Conservation (phyloP, 116 monocot species). For the Iris pallida region DNA sequence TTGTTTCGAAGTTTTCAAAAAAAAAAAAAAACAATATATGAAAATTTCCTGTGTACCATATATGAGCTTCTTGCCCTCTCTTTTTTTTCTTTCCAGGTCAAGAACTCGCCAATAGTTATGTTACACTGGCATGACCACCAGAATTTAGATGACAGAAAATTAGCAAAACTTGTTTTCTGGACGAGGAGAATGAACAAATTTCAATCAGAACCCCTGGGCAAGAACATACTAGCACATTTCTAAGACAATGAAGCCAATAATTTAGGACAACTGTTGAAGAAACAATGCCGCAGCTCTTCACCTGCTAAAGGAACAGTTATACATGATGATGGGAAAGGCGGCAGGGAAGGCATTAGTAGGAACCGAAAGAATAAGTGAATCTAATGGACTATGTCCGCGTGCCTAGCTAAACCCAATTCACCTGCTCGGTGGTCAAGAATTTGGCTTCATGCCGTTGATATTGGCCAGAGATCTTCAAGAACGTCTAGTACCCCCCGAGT, state of each 20-base stretch:
- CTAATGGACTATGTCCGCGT: not conserved
- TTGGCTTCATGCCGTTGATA: not conserved
- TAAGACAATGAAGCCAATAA: not conserved
- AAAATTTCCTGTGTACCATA: too few relatives aligned
- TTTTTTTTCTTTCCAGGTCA: too few relatives aligned
- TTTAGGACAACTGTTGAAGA: not conserved
- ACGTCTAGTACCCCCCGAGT: conserved; percentile 4
- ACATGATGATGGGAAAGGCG: not conserved
- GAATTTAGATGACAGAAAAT: too few relatives aligned
- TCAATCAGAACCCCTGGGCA: not conserved
- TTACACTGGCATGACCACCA: too few relatives aligned
- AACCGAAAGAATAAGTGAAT: not conserved
- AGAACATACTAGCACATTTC: not conserved
- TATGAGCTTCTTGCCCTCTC: too few relatives aligned
- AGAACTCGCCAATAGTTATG: too few relatives aligned
- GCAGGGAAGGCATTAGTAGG: not conserved
- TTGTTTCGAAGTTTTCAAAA: not conserved
- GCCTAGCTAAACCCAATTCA: conserved; percentile 7
- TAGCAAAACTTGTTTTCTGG: not conserved
- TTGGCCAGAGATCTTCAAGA: conserved; percentile 3
- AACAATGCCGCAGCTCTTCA: conserved; percentile 12
- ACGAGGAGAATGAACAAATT: not conserved
- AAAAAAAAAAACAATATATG: not conserved
- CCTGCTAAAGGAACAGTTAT: not conserved
- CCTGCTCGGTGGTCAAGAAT: not conserved